phyloP scores from a whole-genome alignment of 106 monocot species.

The Dendrobium nobile region DNA sequence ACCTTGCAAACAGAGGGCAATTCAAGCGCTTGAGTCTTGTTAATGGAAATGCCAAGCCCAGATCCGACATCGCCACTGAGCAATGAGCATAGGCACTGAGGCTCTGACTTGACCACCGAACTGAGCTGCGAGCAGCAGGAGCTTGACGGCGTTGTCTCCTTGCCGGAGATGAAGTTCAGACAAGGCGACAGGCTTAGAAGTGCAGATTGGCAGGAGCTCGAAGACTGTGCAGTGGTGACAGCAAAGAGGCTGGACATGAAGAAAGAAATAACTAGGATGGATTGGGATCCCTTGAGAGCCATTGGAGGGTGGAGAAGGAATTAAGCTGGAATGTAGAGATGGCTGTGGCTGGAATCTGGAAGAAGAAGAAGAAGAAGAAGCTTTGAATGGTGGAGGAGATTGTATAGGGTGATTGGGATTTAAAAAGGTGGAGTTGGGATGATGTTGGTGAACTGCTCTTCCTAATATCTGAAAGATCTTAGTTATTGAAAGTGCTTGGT shows the following conservation, averaged over 20 bases:
- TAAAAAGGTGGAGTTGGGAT: neutral
- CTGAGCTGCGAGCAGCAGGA: conserved; percentile 17
- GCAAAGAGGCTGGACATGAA: neutral
- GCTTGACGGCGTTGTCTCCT: neutral
- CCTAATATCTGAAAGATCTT: neutral
- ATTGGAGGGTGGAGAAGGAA: neutral
- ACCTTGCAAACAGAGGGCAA: conserved; percentile 9
- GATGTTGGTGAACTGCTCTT: neutral
- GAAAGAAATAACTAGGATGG: neutral
- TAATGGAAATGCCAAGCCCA: conserved; percentile 10
- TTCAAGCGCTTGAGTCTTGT: conserved; percentile 4
- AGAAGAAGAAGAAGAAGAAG: neutral
- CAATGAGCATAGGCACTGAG: conserved; percentile 11
- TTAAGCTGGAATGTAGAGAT: neutral
- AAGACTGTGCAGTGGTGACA: conserved; percentile 2
- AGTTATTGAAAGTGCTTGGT: too few species aligned
- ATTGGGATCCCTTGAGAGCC: neutral
- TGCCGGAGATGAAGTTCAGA: conserved; percentile 16
- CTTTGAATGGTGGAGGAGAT: neutral
- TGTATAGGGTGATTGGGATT: neutral
- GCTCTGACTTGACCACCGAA: conserved; percentile 6
- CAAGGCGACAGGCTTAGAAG: conserved; percentile 17
- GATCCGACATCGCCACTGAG: conserved; percentile 6
- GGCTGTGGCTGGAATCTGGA: neutral
- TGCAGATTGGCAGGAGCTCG: conserved; percentile 5